Evolutionary conservation across 176 grass and related monocot species (phyloP), one percentile per base, ranked within the genome.

Genomic region (Aegilops umbellulata): DNA sequence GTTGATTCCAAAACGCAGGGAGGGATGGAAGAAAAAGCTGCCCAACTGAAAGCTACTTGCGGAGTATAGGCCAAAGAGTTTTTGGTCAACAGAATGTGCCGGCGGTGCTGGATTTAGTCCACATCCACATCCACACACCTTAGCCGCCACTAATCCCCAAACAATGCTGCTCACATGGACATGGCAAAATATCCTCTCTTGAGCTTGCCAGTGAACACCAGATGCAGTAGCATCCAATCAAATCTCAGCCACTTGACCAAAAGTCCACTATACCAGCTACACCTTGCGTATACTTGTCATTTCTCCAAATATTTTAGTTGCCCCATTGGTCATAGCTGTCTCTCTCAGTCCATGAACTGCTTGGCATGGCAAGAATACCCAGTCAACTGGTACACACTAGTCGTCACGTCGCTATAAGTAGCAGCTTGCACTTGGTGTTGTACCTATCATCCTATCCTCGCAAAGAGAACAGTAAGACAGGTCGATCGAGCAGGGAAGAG

Each of bases 321-420:
- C 42, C 82, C 23, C 1, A 41, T 61, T 32, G 38, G 36, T 19
- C 25, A 20, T 17, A 38, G n/a, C 66, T 82, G 19, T 82, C 60
- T 58, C 46, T n/a, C 13, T 23, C 53, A 19, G n/a, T 70, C 2
- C 66, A 23, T 32, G 20, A 19, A 19, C 19, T 57, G 17, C 20
- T 27, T 11, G 42, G 5, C 80, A 58, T 69, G 17, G 31, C 31
- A 53, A 38, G 31, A 53, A 38, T 32, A 0, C 55, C 55, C 9
- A 83, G 81, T 30, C 55, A 63, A 62, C 69, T 9, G 15, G 10
- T 74, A 2, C 32, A 41, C 34, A 47, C 25, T 23, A 22, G 69
- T 38, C 69, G 69, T n/a, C 69, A 47, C 12, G 6, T 44, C 5
- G n/a, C 69, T 75, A 84, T 47, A 84, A 84, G 36, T 84, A 84